Evolutionary conservation across 768 basidiomycete genomes (phyloP), one percentile per base, ranked within the genome.

Genomic region (Tylopilus intermedius): DNA sequence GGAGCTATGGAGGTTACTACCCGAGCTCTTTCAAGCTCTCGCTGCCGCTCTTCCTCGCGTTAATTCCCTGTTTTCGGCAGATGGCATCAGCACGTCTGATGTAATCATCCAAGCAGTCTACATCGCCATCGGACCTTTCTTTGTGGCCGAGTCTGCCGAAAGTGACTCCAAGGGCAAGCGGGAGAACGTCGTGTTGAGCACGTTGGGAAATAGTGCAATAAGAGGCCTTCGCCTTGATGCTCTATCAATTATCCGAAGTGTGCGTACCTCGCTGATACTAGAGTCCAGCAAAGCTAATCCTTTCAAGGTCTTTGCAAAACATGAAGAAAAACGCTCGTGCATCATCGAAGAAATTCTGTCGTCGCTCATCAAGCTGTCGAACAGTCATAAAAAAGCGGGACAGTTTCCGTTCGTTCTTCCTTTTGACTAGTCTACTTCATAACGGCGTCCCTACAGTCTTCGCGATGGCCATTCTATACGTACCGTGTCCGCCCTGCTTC

Each of bases 291-390:
- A 14, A 6, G 29, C 42, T 62, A 21, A 67, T 32, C 3, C 14
- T 37, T 49, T 38, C 49, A 61, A 96, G 94, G 86, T 94, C 30
- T 98, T 96, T 61, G 90, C 90, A 11, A 88, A 86, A 57, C 85
- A 97, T 63, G 84, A 90, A 58, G 87, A 86, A 40, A 96, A 99
- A 67, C 75, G 96, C 8, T 83, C 86, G 1, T 96, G 94, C 94
- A 95, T 98, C 57, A 87, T 98, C n/a, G 94, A 98, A 66, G 96
- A 98, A 69, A 94, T 98, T 32, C 64, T 99, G 26, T 81, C 83
- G 8, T 94, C 92, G 0, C 72, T 98, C 49, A 94, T 89, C 60
- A 94, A 92, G 69, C 76, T 94, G 22, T 89, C 91, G 2, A 90
- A 93, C 62, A 82, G 84, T 18, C 96, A 92, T 66, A 90, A 91